Evolutionary conservation across 257 asterid genomes (phyloP).

Genomic region (Primulina tabacum): DNA sequence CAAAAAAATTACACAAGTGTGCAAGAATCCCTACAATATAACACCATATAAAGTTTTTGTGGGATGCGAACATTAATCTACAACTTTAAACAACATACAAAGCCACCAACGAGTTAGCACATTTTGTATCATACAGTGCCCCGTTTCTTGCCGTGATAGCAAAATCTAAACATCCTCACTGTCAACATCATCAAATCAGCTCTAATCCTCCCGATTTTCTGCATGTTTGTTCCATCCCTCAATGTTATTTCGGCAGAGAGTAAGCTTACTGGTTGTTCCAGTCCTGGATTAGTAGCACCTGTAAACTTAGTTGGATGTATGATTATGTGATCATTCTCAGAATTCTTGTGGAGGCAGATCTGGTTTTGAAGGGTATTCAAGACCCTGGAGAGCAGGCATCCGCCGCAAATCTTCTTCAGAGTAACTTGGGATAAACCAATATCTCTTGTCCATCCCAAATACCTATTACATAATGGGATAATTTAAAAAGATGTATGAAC

Average conservation of each 20-base stretch:
- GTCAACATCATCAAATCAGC: constrained; percentile 4
- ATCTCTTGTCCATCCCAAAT: constrained; percentile 54
- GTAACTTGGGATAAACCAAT: constrained; percentile 61
- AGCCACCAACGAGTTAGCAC: background rate
- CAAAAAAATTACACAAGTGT: background rate
- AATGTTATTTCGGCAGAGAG: background rate
- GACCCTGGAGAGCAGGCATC: constrained; percentile 66
- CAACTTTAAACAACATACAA: constrained; percentile 6
- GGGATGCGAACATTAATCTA: background rate
- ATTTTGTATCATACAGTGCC: constrained; percentile 10
- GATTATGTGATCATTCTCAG: constrained; percentile 13
- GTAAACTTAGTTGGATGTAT: background rate
- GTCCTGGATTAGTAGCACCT: background rate
- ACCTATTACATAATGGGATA: constrained; percentile 35
- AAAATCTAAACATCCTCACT: constrained; percentile 9
- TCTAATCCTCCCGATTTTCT: background rate
- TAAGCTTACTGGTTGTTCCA: background rate
- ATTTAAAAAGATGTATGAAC: background rate
- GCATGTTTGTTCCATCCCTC: background rate
- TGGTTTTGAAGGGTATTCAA: constrained; percentile 63
- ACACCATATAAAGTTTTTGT: background rate
- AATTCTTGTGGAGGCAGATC: constrained; percentile 49
- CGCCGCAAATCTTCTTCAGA: constrained; percentile 60
- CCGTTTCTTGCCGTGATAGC: constrained; percentile 19
- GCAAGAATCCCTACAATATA: background rate